These are phyloP conservation scores for Phytophthora melonis DNA, from an alignment of 352 stramenopile species.

Conservation along the genomic window DNA sequence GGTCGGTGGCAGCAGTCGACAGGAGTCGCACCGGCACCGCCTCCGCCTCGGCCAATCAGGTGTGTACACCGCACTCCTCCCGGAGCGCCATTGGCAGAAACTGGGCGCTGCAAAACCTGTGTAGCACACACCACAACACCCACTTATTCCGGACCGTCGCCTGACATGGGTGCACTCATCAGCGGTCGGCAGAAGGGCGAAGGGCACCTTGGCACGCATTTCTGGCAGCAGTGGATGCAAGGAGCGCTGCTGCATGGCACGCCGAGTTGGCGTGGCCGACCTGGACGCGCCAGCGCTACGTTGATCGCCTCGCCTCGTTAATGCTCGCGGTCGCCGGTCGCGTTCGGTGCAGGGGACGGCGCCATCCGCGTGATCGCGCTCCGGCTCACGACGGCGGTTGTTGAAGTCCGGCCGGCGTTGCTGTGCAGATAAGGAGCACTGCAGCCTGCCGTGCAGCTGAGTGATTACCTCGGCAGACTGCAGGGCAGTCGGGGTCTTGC, in stretches of 20 bases:
- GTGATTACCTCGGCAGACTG: not conserved
- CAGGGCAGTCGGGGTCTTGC: not conserved
- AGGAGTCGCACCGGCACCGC: slow-evolving; percentile 2
- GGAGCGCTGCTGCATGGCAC: too few species aligned
- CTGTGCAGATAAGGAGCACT: not conserved
- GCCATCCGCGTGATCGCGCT: not conserved
- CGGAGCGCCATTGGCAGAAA: slow-evolving; percentile 15
- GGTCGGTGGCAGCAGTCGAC: slow-evolving; percentile 28
- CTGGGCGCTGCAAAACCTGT: not conserved
- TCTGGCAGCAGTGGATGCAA: too few species aligned
- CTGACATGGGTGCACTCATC: too few species aligned
- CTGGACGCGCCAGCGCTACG: too few species aligned
- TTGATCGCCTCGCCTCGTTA: too few species aligned
- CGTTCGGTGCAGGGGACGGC: not conserved
- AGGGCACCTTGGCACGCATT: too few species aligned
- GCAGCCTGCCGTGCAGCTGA: not conserved
- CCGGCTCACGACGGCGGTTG: not conserved
- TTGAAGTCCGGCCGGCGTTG: not conserved
- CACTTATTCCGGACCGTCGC: not conserved
- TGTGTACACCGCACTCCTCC: slow-evolving; percentile 8
- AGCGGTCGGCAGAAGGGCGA: too few species aligned
- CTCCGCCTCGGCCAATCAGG: slow-evolving; percentile 11
- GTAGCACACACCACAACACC: not conserved
- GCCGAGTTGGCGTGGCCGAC: too few species aligned
- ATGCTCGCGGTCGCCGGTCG: not conserved